Conservation (phyloP, 495 filamentous ascomycete species). For the Neurospora tetraspora region DNA sequence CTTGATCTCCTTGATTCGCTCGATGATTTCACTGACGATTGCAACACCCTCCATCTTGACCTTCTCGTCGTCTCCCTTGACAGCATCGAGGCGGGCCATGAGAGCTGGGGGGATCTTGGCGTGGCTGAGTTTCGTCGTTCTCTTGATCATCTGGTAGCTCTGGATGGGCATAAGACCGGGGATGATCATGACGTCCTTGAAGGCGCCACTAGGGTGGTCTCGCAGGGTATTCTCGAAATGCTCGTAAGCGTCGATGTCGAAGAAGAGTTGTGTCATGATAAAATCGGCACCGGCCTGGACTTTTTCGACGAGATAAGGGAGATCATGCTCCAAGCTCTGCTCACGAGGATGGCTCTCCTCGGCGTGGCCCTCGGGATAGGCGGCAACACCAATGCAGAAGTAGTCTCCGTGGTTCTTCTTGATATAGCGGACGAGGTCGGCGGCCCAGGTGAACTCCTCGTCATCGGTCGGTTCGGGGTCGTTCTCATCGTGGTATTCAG, state of each 20-base stretch:
- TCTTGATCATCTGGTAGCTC: constrained; percentile 86
- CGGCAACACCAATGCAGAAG: constrained; percentile 92
- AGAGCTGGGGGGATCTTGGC: constrained; percentile 66
- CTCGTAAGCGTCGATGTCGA: constrained; percentile 72
- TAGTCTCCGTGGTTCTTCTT: constrained; percentile 77
- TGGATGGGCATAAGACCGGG: constrained; percentile 97
- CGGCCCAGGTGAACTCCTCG: constrained; percentile 72
- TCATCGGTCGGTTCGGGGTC: constrained; percentile 37
- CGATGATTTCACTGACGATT: constrained; percentile 61
- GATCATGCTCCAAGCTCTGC: constrained; percentile 69
- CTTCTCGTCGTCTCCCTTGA: constrained; percentile 84
- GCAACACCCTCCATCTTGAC: constrained; percentile 70
- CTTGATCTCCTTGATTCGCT: constrained; percentile 54
- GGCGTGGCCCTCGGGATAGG: constrained; percentile 94
- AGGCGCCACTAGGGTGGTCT: constrained; percentile 72
- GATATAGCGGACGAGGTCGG: constrained; percentile 88
- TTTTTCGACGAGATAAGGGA: constrained; percentile 89
- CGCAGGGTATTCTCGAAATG: constrained; percentile 69
- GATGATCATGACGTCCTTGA: constrained; percentile 83
- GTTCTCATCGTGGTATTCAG: constrained; percentile 63
- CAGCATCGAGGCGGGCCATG: constrained; percentile 59
- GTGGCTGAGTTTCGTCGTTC: constrained; percentile 92
- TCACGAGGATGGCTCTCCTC: constrained; percentile 70
- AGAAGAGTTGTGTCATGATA: constrained; percentile 99
- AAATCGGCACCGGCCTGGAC: constrained; percentile 88